These are phyloP conservation scores for Aeminium ludgeri DNA, from an alignment of 495 filamentous ascomycete genomes.

Conservation along the genomic window DNA sequence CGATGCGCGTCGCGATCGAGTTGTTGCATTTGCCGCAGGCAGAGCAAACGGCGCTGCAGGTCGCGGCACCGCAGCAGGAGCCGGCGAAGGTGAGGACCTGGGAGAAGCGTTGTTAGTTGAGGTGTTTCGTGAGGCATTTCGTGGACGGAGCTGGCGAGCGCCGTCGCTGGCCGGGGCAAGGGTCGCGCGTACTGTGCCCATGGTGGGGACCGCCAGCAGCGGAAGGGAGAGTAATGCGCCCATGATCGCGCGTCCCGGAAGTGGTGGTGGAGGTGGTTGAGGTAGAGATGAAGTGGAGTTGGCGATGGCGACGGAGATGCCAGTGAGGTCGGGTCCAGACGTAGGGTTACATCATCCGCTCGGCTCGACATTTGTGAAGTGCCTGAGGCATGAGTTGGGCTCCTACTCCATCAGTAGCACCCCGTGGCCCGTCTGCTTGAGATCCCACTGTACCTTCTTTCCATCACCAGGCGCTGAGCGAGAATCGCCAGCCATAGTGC, in stretches of 20 bases:
- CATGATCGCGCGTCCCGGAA: constrained; percentile 36
- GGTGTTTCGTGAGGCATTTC: too few relatives aligned
- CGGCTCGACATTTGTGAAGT: too few relatives aligned
- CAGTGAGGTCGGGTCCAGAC: neutral
- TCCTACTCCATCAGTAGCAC: too few relatives aligned
- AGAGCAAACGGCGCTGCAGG: constrained; percentile 79
- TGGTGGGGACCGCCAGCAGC: constrained; percentile 68
- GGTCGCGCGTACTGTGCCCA: constrained; percentile 52
- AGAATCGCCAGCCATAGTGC: too few relatives aligned
- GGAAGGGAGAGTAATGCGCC: constrained; percentile 83
- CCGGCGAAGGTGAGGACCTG: constrained; percentile 60
- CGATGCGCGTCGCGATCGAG: constrained; percentile 93
- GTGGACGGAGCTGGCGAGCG: constrained; percentile 8
- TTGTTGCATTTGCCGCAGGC: constrained; percentile 92
- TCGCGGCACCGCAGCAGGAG: constrained; percentile 68
- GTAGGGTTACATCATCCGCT: neutral
- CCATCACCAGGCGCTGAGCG: too few relatives aligned
- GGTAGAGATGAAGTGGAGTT: constrained; percentile 5
- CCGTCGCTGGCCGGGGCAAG: constrained; percentile 2
- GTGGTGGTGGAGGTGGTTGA: constrained; percentile 11
- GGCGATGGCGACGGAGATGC: neutral
- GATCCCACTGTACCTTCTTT: too few relatives aligned
- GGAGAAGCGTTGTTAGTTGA: too few relatives aligned
- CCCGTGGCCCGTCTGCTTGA: too few relatives aligned
- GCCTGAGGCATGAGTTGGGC: too few relatives aligned